phyloP scores from a whole-genome alignment of 129 eudicot genomes.

The Pseudognaphalium luteoalbum region DNA sequence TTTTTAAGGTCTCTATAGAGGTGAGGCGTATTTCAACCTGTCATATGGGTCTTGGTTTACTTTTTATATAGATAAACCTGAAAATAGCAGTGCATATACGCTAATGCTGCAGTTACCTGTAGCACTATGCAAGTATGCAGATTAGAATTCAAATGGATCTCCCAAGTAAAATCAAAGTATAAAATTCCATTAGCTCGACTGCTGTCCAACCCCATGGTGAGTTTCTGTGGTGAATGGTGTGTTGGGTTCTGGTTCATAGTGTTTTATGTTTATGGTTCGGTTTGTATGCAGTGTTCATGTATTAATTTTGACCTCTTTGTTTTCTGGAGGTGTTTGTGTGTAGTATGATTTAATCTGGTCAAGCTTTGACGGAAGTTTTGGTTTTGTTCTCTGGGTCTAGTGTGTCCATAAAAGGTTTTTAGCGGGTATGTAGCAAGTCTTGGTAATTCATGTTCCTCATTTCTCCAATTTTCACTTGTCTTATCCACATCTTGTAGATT shows the following conservation, averaged over 20 bases:
- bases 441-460: neutral
- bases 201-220: neutral
- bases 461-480: neutral
- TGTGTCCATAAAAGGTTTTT: neutral
- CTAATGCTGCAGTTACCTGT: neutral
- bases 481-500: too few species aligned
- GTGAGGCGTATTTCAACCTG: neutral
- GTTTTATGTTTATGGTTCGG: neutral
- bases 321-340: too few species aligned
- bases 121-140: neutral
- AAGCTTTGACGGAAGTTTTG: neutral
- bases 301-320: neutral
- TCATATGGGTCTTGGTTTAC: neutral
- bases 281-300: neutral
- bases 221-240: too few species aligned
- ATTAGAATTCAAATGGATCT: neutral
- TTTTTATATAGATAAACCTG: neutral
- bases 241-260: too few species aligned
- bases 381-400: neutral
- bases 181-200: neutral
- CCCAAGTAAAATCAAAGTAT: neutral
- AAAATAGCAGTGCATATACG: neutral
- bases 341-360: neutral
- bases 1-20: neutral
- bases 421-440: neutral